phyloP scores from a whole-genome alignment of 345 rosid species.

The Salix exigua region DNA sequence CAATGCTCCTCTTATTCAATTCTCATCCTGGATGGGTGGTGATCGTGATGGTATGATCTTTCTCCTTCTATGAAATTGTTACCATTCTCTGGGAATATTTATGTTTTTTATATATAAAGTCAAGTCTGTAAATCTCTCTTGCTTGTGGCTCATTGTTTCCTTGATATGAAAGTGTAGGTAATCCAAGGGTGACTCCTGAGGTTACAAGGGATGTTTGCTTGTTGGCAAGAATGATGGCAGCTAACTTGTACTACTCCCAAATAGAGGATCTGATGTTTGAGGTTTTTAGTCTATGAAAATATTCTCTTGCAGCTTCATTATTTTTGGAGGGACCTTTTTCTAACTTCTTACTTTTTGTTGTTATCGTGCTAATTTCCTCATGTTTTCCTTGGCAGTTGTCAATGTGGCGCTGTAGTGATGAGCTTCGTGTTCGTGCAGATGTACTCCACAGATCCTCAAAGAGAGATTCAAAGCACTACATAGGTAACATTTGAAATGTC shows the following conservation, averaged over 20 bases:
- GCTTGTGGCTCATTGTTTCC: neutral
- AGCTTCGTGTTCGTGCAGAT: conserved; percentile 74
- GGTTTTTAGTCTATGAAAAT: conserved; percentile 33
- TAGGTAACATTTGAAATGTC: conserved; percentile 48
- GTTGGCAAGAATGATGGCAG: conserved; percentile 98
- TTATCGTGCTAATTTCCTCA: neutral
- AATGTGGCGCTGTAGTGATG: conserved; percentile 99
- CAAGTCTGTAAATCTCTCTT: neutral
- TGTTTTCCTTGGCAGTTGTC: conserved; percentile 58
- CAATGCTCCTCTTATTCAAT: conserved; percentile 96
- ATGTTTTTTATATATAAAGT: neutral
- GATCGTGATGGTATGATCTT: conserved; percentile 85
- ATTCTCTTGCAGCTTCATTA: neutral
- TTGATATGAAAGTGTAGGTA: conserved; percentile 46
- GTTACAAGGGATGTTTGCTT: conserved; percentile 99
- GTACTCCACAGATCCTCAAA: conserved; percentile 69
- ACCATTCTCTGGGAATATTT: neutral
- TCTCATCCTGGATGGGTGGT: conserved; percentile 99
- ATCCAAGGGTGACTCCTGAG: conserved; percentile 98
- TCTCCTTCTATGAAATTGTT: conserved; percentile 2
- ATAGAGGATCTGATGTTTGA: conserved; percentile 98
- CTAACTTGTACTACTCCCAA: conserved; percentile 83
- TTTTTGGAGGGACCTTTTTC: neutral
- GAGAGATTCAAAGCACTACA: conserved; percentile 95
- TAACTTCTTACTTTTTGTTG: neutral